These are phyloP conservation scores for Bauhinia variegata DNA, from an alignment of 306 rosid species.

Conservation along the genomic window DNA sequence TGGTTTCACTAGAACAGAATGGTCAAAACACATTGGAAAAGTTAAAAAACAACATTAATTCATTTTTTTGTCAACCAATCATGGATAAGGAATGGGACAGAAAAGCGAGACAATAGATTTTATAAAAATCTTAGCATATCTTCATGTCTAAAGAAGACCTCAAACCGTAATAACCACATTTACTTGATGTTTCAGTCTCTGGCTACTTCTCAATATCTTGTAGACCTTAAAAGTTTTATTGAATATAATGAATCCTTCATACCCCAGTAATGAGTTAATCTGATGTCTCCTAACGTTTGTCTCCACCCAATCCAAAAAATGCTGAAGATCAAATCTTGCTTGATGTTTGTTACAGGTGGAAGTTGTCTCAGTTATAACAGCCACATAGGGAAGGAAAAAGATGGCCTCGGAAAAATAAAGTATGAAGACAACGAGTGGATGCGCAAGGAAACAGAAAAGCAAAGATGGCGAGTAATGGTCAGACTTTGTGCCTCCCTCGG, in stretches of 20 bases:
- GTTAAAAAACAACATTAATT: no score
- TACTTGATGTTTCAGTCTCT: not conserved
- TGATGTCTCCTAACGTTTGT: slow-evolving; percentile 32
- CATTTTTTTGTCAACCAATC: no score
- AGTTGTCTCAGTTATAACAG: not conserved
- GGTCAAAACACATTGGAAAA: no score
- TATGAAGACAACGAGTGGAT: slow-evolving; percentile 47
- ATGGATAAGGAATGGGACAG: no score
- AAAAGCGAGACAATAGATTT: no score
- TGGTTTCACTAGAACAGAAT: no score
- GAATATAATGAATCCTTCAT: slow-evolving; percentile 43
- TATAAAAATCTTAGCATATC: slow-evolving; percentile 41
- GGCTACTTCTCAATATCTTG: slow-evolving; percentile 31
- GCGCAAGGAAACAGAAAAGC: slow-evolving; percentile 65
- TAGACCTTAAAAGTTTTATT: slow-evolving; percentile 9
- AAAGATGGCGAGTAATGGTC: slow-evolving; percentile 77
- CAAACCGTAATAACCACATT: slow-evolving; percentile 52
- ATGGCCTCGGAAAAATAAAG: slow-evolving; percentile 13
- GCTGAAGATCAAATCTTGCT: slow-evolving; percentile 43
- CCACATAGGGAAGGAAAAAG: slow-evolving; percentile 15
- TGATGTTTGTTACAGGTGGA: slow-evolving; percentile 28
- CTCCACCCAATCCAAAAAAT: slow-evolving; percentile 37
- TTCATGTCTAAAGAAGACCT: no score
- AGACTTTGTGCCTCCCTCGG: slow-evolving; percentile 54
- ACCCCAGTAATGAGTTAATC: slow-evolving; percentile 42